Evolutionary conservation across 2,329 filamentous ascomycete species (phyloP).

Genomic region (Claviceps lovelessii): DNA sequence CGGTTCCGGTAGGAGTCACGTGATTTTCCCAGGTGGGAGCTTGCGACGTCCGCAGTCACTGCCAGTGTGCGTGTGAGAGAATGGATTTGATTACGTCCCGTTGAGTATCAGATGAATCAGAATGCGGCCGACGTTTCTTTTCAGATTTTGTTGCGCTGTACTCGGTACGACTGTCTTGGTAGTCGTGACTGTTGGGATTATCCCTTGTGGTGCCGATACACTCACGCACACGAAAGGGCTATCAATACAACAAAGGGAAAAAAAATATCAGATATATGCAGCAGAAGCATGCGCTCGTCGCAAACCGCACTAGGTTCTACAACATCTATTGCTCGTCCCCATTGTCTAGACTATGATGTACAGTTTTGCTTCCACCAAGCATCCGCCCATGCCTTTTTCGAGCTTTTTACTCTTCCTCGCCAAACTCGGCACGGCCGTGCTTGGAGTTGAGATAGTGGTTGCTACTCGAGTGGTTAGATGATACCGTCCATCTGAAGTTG

Average conservation of each 20-base stretch:
- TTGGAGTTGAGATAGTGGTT: constrained; percentile 76
- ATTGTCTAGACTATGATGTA: constrained; percentile 28
- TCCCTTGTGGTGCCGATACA: too few species aligned
- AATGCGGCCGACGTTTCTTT: background rate
- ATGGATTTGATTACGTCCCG: background rate
- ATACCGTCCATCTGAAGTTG: background rate
- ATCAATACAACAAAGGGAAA: constrained; percentile 8
- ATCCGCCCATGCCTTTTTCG: constrained; percentile 7
- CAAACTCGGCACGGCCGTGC: constrained; percentile 47
- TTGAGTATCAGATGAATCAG: background rate
- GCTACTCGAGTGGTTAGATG: constrained; percentile 25
- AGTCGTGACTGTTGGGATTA: background rate
- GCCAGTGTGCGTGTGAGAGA: background rate
- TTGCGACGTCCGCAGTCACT: background rate
- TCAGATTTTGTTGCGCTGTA: background rate
- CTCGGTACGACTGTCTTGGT: too few species aligned
- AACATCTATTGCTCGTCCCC: constrained; percentile 23
- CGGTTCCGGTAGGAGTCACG: constrained; percentile 15
- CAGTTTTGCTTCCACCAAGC: constrained; percentile 10
- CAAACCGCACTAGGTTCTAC: constrained; percentile 7
- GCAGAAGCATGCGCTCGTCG: constrained; percentile 2
- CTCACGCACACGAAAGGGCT: background rate
- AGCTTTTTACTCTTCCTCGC: constrained; percentile 28
- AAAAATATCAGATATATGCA: constrained; percentile 3
- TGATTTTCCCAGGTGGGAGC: background rate